These are phyloP conservation scores for Anisodus acutangulus DNA, from an alignment of 257 asterid species.

Conservation along the genomic window DNA sequence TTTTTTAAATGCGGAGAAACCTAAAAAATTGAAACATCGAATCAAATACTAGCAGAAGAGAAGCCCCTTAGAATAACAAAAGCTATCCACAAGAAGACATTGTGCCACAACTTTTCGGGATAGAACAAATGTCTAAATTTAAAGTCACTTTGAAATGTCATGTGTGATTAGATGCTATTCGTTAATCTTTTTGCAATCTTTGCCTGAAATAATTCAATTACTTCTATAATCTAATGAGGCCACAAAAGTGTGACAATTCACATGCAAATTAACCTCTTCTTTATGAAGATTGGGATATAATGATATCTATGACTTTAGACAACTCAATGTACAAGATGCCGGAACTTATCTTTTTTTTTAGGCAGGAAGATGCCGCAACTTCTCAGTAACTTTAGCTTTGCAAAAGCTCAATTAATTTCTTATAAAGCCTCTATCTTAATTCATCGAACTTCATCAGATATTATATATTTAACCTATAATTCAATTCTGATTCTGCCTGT, in stretches of 20 bases:
- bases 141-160: conserved; percentile 13
- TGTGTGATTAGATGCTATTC: neutral
- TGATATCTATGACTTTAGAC: neutral
- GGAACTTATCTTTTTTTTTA: neutral
- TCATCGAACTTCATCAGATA: neutral
- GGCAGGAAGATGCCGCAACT: neutral
- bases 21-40: conserved; percentile 38
- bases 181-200: neutral
- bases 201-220: neutral
- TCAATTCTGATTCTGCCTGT: neutral
- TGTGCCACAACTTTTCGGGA: neutral
- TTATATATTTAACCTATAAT: neutral
- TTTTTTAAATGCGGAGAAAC: conserved; percentile 73
- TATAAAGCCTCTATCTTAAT: neutral
- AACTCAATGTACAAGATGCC: neutral
- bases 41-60: neutral
- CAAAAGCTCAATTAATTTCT: conserved; percentile 6
- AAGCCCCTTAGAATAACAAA: neutral
- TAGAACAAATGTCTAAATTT: neutral
- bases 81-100: conserved; percentile 2
- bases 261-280: neutral
- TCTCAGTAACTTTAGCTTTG: neutral
- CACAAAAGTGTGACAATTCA: neutral
- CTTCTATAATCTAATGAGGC: conserved; percentile 22
- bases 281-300: conserved; percentile 6